phyloP scores from a whole-genome alignment of 208 protist genomes.

The Trypanosoma brucei region DNA sequence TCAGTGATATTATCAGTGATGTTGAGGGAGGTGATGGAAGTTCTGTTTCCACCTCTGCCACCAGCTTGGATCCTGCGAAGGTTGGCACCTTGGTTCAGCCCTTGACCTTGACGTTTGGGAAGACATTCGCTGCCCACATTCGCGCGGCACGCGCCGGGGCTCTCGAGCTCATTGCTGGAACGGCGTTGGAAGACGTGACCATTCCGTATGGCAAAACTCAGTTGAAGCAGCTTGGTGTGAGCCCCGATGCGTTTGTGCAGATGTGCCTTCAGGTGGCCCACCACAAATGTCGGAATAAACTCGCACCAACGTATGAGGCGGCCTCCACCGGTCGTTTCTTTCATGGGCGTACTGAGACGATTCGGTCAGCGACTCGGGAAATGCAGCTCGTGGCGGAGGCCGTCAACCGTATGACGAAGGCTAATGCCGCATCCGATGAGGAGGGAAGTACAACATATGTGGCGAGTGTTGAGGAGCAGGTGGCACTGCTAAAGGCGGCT shows the following conservation, averaged over 20 bases:
- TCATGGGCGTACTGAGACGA: slow-evolving; percentile 78
- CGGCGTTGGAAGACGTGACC: slow-evolving; percentile 51
- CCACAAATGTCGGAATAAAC: slow-evolving; percentile 62
- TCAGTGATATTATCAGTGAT: slow-evolving; percentile 54
- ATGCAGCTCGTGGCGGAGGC: slow-evolving; percentile 46
- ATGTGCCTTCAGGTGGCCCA: slow-evolving; percentile 84
- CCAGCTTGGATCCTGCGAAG: slow-evolving; percentile 27
- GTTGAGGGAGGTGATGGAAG: slow-evolving; percentile 4
- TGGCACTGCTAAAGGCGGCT: slow-evolving; percentile 47
- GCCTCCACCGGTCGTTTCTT: slow-evolving; percentile 67
- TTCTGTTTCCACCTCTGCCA: slow-evolving; percentile 21
- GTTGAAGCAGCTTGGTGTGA: slow-evolving; percentile 39
- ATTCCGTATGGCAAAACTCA: slow-evolving; percentile 48
- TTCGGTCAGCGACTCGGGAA: slow-evolving; percentile 68
- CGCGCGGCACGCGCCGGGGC: slow-evolving; percentile 69
- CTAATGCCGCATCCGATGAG: not conserved
- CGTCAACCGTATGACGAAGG: slow-evolving; percentile 27
- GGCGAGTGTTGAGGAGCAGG: slow-evolving; percentile 28
- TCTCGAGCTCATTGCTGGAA: slow-evolving; percentile 46
- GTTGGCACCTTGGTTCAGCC: slow-evolving; percentile 41
- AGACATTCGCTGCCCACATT: slow-evolving; percentile 74
- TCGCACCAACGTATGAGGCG: slow-evolving; percentile 65
- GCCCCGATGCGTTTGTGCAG: slow-evolving; percentile 82
- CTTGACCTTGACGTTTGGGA: slow-evolving; percentile 76
- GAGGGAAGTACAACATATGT: not conserved